Base-by-base conservation (phyloP, 2,329 filamentous ascomycete species). In the Penicillium griseofulvum region DNA sequence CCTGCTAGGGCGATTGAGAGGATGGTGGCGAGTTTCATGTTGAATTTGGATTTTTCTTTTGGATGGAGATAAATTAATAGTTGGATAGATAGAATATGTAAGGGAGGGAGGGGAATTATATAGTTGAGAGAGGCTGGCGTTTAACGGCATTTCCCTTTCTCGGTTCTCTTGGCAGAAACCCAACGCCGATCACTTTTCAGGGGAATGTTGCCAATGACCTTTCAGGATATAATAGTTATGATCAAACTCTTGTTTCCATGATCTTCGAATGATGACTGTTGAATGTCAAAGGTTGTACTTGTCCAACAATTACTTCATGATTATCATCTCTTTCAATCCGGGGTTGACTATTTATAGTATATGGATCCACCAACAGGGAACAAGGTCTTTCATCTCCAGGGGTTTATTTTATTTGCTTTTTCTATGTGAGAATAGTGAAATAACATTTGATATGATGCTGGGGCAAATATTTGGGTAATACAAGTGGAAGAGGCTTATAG, bases 1-100 rank as follows among this genome's bases (percentile, higher is more conserved):
- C 62, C 47, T 41, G 68, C 66, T 28, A 72, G 59, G 39, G 65
- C 54, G 34, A 66, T 38, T 16, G 67, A 53, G 55, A 71, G 47
- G 54, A 67, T 16, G 10, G 63, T 55, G 16, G 62, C 53, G 56
- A 72, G 55, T 49, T 70, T 69, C 70, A 72, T 72, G 48, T 31
- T 66, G 57, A 17, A 19, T 26, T 14, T 37, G 34, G 28, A 41
- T 29, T 22, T 22, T 22, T 22, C 22, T 22, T 22, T 22, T 22
- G 22, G 22, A 22, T 22, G 4, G 22, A 22, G 22, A 22, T 7
- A 28, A 52, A 31, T 52, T n/a, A 39, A 34, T 29, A 29, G 31
- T 14, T 37, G 34, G 28, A 41, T 29, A 12, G n/a, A 17, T 19
- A 22, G 5, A 37, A 47, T 14, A 47, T 14, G 7, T 50, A 22